A percentile compares a stretch with the other conserved stretches of the same genome.
These are phyloP conservation scores for Candida tetrigidarum DNA, from an alignment of 1,139 yeast genomes.

Conservation along the genomic window DNA sequence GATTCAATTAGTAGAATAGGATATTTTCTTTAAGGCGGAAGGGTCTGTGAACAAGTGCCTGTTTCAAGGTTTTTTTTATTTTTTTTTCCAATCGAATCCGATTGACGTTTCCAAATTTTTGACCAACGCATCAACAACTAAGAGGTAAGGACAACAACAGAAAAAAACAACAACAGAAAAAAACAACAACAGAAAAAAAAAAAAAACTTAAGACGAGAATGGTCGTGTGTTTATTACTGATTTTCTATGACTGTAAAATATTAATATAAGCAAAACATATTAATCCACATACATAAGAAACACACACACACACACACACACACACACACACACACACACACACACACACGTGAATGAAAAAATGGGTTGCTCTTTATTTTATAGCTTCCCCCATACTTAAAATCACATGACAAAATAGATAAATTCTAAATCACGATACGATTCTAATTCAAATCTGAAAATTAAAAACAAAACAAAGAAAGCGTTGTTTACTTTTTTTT, in stretches of 20 bases:
- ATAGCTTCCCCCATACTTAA: too few species aligned
- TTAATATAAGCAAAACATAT: background rate
- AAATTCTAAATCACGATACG: too few species aligned
- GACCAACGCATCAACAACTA: constrained; percentile 15
- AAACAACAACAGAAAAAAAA: background rate
- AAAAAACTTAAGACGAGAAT: background rate
- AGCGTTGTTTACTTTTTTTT: too few species aligned
- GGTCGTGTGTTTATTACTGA: background rate
- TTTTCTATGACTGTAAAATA: background rate
- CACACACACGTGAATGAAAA: too few species aligned
- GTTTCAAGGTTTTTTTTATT: background rate
- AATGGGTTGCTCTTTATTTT: too few species aligned
- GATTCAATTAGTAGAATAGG: background rate
- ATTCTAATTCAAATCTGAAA: too few species aligned
- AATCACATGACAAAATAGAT: too few species aligned
- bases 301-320: background rate
- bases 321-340: too few species aligned
- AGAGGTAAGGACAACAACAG: background rate
- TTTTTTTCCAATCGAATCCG: background rate
- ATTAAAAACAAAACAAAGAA: too few species aligned
- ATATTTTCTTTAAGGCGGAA: background rate
- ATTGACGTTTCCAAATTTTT: constrained; percentile 8
- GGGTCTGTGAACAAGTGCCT: background rate
- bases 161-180: background rate
- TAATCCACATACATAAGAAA: background rate